These are phyloP conservation scores for Lophium mytilinum DNA, from an alignment of 495 filamentous ascomycete genomes.

Conservation along the genomic window DNA sequence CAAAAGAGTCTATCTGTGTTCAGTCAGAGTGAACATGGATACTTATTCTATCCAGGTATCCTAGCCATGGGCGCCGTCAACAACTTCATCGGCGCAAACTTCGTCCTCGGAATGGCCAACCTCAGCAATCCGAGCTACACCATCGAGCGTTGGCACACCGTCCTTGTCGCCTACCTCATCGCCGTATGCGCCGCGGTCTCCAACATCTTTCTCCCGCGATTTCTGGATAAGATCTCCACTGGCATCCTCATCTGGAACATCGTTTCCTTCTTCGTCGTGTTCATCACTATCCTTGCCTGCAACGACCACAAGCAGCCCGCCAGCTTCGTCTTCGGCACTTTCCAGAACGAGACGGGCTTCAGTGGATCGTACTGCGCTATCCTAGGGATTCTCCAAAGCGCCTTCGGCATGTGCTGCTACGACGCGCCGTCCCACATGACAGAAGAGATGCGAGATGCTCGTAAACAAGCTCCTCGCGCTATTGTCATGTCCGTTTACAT, in stretches of 20 bases:
- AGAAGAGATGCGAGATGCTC: slow-evolving; percentile 45
- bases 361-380: slow-evolving; percentile 44
- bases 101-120: slow-evolving; percentile 48
- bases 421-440: slow-evolving; percentile 43
- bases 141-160: slow-evolving; percentile 51
- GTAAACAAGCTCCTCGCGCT: slow-evolving; percentile 45
- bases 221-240: slow-evolving; percentile 46
- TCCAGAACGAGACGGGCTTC: slow-evolving; percentile 51
- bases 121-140: slow-evolving; percentile 44
- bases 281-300: slow-evolving; percentile 44
- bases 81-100: slow-evolving; percentile 49
- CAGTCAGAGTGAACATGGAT: too few relatives aligned
- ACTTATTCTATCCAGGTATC: slow-evolving; percentile 33
- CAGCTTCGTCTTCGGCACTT: slow-evolving; percentile 49
- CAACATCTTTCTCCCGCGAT: slow-evolving; percentile 45
- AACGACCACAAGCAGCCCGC: slow-evolving; percentile 49
- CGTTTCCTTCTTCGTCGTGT: slow-evolving; percentile 42
- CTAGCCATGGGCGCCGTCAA: slow-evolving; percentile 52
- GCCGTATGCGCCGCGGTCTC: slow-evolving; percentile 37
- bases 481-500: slow-evolving; percentile 49
- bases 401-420: slow-evolving; percentile 48
- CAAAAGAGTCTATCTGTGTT: too few relatives aligned
- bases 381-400: slow-evolving; percentile 48
- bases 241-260: slow-evolving; percentile 50
- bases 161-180: slow-evolving; percentile 45